Evolutionary conservation across 345 rosid genomes (phyloP), one percentile per base, ranked within the genome.

Genomic region (Erysimum cheiranthoides): DNA sequence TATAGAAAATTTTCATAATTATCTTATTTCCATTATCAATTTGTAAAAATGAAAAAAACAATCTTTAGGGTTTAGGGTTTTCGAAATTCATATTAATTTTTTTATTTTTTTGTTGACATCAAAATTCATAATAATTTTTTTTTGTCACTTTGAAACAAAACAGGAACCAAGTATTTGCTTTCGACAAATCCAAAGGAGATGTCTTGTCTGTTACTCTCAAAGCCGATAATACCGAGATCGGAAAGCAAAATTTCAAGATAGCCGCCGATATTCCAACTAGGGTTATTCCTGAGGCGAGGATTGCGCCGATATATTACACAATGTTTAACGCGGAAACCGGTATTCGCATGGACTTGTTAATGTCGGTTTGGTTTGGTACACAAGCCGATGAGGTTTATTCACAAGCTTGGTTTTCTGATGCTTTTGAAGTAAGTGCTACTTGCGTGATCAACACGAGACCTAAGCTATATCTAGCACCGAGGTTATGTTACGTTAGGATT

Each of bases 351-450:
- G 34, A 5, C 0, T 3, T 73, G 35, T 10, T 52, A 21, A 50
- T 63, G 63, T 73, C 70, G 42, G 3, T 73, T 63, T 73, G 77
- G 77, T 73, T 52, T 34, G 70, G 62, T 32, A 63, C 69, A n/a
- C 77, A 73, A 21, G 25, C 25, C 25, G 25, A 21, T 21, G 25
- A 21, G 25, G 25, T 21, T 21, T 21, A 21, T 21, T 43, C 62
- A 51, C 3, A 17, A 2, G 70, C 70, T 30, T 73, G 70, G 77
- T 73, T 73, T 16, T 51, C 76, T 0, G 69, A 72, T 14, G 52
- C 76, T 1, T 72, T 2, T 62, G 53, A 14, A 0, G 70, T 73
- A 7, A 63, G 52, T 12, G 77, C 70, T 49, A 63, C 52, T 30
- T 39, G 53, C 62, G 53, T 73, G 77, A 18, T 3, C 8, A 39